phyloP scores from a whole-genome alignment of 495 filamentous ascomycete genomes.

The Podospora appendiculata region DNA sequence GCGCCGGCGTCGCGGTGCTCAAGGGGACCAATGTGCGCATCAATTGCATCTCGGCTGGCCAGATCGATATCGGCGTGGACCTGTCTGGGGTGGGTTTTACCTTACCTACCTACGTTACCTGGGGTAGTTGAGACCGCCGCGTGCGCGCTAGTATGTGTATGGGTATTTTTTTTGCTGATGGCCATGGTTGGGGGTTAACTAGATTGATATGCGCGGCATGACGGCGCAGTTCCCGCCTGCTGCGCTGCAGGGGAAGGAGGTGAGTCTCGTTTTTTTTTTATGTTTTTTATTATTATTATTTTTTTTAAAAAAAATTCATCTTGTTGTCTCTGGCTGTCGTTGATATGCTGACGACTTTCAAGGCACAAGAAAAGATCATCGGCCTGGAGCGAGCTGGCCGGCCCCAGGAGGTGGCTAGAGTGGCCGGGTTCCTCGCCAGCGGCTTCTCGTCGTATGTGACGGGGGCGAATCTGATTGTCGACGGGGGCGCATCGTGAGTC shows the following conservation, averaged over 20 bases:
- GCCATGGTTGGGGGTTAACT: neutral
- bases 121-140: too few species aligned
- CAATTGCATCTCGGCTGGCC: slow-evolving; percentile 51
- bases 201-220: slow-evolving; percentile 49
- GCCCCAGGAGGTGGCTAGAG: slow-evolving; percentile 48
- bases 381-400: slow-evolving; percentile 20
- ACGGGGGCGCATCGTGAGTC: slow-evolving; percentile 45
- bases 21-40: slow-evolving; percentile 49
- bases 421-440: slow-evolving; percentile 50
- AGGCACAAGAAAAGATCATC: slow-evolving; percentile 18
- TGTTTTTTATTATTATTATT: neutral
- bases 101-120: too few species aligned
- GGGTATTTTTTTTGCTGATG: neutral
- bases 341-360: too few species aligned
- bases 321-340: too few species aligned
- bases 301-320: too few species aligned
- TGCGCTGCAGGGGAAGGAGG: slow-evolving; percentile 44
- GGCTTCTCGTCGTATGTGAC: slow-evolving; percentile 52
- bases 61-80: slow-evolving; percentile 52
- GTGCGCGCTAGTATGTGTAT: too few species aligned
- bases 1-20: slow-evolving; percentile 47
- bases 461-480: slow-evolving; percentile 47
- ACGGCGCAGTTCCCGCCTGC: slow-evolving; percentile 47
- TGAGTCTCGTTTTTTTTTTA: slow-evolving; percentile 5
- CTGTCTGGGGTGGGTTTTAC: slow-evolving; percentile 32